A percentile compares a stretch with the other conserved stretches of the same genome.
Conservation (phyloP, 768 basidiomycete species). For the Russula virescens region DNA sequence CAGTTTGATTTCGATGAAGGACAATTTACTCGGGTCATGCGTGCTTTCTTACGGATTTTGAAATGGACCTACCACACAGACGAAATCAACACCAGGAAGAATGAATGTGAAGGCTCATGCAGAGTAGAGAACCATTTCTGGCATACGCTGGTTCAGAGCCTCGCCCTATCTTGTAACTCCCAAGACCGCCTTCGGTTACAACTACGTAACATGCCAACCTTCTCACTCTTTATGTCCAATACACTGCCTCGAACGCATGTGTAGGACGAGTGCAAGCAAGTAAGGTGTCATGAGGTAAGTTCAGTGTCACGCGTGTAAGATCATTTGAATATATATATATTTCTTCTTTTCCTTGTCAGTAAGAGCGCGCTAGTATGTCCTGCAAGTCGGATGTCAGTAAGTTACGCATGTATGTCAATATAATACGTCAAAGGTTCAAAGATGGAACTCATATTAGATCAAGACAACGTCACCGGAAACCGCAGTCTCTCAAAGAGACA, state of each 20-base stretch:
- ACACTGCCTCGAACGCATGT: background rate
- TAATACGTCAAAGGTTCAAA: background rate
- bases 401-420: background rate
- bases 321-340: background rate
- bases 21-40: background rate
- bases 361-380: background rate
- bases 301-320: background rate
- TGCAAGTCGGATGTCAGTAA: background rate
- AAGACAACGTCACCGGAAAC: conserved; percentile 63
- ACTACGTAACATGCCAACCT: background rate
- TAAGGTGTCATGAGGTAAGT: background rate
- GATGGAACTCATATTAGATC: conserved; percentile 81
- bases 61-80: background rate
- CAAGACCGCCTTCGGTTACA: background rate
- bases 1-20: background rate
- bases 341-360: background rate
- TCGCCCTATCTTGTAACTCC: background rate
- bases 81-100: background rate
- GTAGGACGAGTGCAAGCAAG: too few relatives aligned
- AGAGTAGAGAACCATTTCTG: too few relatives aligned
- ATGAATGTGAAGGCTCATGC: background rate
- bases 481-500: conserved; percentile 33
- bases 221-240: background rate
- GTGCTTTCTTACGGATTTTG: background rate
- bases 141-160: background rate